Percentiles rank a stretch among this genome's conserved stretches.
These are phyloP conservation scores for Fraxinus baroniana DNA, from an alignment of 305 asterid species.

Conservation along the genomic window DNA sequence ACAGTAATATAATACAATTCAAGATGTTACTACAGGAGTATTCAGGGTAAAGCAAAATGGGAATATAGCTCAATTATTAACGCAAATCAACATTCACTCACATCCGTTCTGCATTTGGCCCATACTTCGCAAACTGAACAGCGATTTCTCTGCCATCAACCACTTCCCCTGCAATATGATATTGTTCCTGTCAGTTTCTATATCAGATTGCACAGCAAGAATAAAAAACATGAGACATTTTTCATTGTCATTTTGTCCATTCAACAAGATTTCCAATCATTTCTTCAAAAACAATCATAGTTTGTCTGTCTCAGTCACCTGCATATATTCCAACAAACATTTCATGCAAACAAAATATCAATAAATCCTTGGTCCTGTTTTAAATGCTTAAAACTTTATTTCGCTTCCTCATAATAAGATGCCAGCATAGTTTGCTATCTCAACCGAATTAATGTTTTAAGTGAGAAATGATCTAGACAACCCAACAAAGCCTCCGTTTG, in stretches of 20 bases:
- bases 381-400: neutral
- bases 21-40: neutral
- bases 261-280: neutral
- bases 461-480: neutral
- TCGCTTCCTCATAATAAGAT: neutral
- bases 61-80: neutral
- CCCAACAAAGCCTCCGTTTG: neutral
- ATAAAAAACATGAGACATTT: neutral
- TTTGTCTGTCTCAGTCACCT: neutral
- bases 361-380: neutral
- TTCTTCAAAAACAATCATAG: neutral
- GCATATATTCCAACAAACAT: neutral
- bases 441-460: neutral
- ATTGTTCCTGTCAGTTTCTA: neutral
- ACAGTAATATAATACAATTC: neutral
- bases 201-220: neutral
- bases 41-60: neutral
- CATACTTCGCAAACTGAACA: conserved; percentile 39
- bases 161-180: conserved; percentile 22
- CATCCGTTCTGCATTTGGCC: conserved; percentile 37
- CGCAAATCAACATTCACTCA: conserved; percentile 13
- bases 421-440: neutral
- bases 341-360: neutral
- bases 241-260: neutral
- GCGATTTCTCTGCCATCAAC: conserved; percentile 37